Base-by-base conservation (phyloP, 1,284 basidiomycete genomes). In the Ustilago curta region DNA sequence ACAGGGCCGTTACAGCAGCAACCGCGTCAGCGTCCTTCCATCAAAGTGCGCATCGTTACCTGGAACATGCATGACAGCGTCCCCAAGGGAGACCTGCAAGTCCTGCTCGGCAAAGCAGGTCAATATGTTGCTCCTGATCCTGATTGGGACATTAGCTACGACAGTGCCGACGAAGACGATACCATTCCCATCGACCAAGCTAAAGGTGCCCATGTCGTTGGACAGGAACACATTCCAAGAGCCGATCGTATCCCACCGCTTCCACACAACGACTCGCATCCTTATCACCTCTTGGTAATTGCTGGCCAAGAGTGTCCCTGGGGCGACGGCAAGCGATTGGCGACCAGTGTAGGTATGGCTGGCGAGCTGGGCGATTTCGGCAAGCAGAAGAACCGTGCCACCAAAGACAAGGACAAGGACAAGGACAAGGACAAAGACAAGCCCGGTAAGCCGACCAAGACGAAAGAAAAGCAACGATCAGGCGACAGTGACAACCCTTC, bases 251-350 rank as follows among this genome's bases (percentile, higher is more conserved):
- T 83, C 19, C 82, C 82, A 4, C 82, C 75, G 19, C 74, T 83
- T 6, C 79, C 77, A 11, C 60, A 76, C 29, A 61, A 80, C 51
- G 73, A 81, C 45, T 55, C 59, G 19, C 93, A 94, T 84, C 91
- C 92, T 8, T 94, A 92, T 83, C 93, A 94, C 84, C 85, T 94
- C 18, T 86, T 94, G 21, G 89, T 94, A 23, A 88, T 94, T 4
- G 92, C 92, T 29, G 92, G 92, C 19, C 92, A 94, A 82, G 67
- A 83, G 59, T 83, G 81, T 53, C 82, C 82, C 7, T 83, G 81
- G 81, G 81, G 81, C 12, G 77, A 83, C 37, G 80, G 78, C 8
- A 76, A 78, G 21, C 70, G 76, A 2, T 47, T 83, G 0, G 78
- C 76, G 1, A 76, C 78, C 25, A 71, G 78, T n/a, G 71, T 83